Percentiles rank a stretch among this genome's conserved stretches.
phyloP scores from a whole-genome alignment of 2,329 filamentous ascomycete genomes.

The Talaromyces pinophilus region DNA sequence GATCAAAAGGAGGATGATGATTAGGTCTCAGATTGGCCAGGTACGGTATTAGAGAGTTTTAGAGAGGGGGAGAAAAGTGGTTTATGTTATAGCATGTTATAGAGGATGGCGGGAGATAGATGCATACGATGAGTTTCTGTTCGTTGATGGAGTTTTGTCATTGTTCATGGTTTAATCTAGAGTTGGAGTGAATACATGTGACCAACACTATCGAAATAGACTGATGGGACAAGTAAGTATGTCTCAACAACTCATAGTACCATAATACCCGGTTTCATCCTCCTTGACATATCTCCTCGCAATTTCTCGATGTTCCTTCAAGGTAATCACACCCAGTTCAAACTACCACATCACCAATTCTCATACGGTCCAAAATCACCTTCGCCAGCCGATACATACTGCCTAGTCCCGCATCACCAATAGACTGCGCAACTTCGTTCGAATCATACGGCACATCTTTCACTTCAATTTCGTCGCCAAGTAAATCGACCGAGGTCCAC shows the following conservation, averaged over 20 bases:
- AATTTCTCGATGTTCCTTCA: not conserved
- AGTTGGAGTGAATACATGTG: not conserved
- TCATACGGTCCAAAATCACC: conserved; percentile 26
- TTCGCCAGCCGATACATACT: conserved; percentile 36
- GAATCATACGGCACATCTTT: conserved; percentile 16
- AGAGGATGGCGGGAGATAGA: too few species aligned
- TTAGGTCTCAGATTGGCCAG: conserved; percentile 5
- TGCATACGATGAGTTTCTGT: not conserved
- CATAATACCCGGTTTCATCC: not conserved
- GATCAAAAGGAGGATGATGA: conserved; percentile 57
- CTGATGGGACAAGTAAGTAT: not conserved
- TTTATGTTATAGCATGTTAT: too few species aligned
- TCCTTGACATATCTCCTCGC: not conserved
- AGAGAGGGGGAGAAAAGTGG: not conserved
- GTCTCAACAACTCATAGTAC: not conserved
- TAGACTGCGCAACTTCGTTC: conserved; percentile 28
- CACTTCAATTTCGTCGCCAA: conserved; percentile 31
- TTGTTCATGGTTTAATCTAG: not conserved
- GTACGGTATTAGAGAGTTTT: not conserved
- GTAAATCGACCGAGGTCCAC: conserved; percentile 34
- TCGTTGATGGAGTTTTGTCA: not conserved
- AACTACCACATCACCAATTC: conserved; percentile 5
- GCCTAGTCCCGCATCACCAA: conserved; percentile 33
- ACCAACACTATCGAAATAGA: not conserved
- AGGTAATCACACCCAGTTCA: not conserved